phyloP scores from a whole-genome alignment of 176 grass and related monocot species.

The Tuctoria greenei region DNA sequence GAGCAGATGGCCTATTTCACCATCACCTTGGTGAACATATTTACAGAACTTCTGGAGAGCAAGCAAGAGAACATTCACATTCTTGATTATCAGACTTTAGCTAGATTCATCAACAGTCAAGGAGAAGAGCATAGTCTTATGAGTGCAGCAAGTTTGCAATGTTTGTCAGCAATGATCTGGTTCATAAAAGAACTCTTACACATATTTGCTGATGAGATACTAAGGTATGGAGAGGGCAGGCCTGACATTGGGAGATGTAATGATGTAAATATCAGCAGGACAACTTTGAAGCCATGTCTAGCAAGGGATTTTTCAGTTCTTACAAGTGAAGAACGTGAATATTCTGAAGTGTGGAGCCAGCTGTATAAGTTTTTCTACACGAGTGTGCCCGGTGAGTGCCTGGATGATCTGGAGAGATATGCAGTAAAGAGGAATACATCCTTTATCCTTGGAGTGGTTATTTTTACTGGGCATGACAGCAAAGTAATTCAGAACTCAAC shows the following conservation, averaged over 20 bases:
- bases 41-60: constrained; percentile 83
- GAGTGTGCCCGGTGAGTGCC: no score
- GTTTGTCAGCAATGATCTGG: no score
- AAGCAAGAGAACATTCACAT: constrained; percentile 81
- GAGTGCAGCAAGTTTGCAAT: constrained; percentile 73
- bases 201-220: constrained; percentile 49
- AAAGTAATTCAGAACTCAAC: constrained; percentile 99
- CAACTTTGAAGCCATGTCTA: no score
- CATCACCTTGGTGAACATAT: constrained; percentile 75
- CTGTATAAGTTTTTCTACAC: no score
- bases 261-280: no score
- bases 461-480: constrained; percentile 90
- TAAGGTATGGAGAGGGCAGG: no score
- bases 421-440: constrained; percentile 82
- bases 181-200: constrained; percentile 86
- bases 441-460: constrained; percentile 81
- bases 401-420: no score
- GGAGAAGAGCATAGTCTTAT: constrained; percentile 59
- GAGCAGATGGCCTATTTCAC: constrained; percentile 98
- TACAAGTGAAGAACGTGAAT: no score
- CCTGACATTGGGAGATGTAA: no score
- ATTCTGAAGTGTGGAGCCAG: no score
- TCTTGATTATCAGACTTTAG: constrained; percentile 88
- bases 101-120: constrained; percentile 77
- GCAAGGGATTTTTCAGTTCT: no score